phyloP scores from a whole-genome alignment of 441 rosid species.

The Adansonia madagascariensis region DNA sequence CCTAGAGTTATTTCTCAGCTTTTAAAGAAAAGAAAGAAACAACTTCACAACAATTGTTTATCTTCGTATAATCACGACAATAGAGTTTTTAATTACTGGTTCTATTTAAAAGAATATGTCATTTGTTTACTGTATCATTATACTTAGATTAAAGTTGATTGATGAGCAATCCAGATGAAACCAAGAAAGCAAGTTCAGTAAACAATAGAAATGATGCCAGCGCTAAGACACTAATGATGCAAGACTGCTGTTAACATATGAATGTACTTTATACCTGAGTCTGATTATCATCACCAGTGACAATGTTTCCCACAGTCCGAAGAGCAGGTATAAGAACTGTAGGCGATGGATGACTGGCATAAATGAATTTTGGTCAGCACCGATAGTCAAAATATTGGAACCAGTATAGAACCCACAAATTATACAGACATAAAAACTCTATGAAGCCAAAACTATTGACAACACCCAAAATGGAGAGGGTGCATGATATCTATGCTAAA shows the following conservation, averaged over 20 bases:
- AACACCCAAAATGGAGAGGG: neutral
- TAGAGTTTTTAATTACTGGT: neutral
- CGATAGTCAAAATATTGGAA: neutral
- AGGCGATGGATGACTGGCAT: neutral
- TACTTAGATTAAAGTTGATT: neutral
- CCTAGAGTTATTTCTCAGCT: constrained; percentile 5
- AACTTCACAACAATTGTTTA: neutral
- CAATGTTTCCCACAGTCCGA: neutral
- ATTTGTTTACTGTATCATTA: neutral
- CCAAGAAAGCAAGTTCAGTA: too few relatives aligned
- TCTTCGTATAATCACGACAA: neutral
- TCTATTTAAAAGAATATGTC: neutral
- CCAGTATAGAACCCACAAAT: neutral
- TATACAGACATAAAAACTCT: neutral
- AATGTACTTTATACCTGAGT: neutral
- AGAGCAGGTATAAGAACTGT: neutral
- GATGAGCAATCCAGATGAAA: neutral
- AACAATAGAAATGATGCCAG: too few relatives aligned
- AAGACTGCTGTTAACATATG: too few relatives aligned
- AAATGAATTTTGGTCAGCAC: neutral
- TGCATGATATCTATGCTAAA: neutral
- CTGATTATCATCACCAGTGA: neutral
- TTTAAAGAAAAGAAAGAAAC: constrained; percentile 14
- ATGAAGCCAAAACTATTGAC: neutral
- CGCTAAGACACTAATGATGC: too few relatives aligned